Evolutionary conservation across 1,139 yeast species (phyloP).

Genomic region (Scheffersomyces stambukii): DNA sequence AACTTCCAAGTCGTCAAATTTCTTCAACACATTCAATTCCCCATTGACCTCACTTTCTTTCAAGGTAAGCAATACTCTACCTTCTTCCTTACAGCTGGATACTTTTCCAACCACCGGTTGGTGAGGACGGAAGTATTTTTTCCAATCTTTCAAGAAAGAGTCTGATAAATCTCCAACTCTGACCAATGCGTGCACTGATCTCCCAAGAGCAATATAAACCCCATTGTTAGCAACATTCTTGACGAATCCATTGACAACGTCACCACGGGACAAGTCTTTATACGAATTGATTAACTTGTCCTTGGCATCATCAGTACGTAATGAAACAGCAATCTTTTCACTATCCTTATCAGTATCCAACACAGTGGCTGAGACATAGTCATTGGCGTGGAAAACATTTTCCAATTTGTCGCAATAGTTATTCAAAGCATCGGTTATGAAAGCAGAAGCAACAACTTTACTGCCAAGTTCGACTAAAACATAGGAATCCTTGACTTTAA

Average conservation of each 20-base stretch:
- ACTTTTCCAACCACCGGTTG: constrained; percentile 79
- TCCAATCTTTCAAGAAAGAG: constrained; percentile 82
- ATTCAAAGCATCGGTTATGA: constrained; percentile 73
- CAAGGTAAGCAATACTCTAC: constrained; percentile 70
- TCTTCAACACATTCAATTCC: constrained; percentile 50
- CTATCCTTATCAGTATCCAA: constrained; percentile 51
- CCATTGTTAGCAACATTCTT: constrained; percentile 76
- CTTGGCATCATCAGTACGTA: constrained; percentile 51
- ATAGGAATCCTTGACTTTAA: constrained; percentile 57
- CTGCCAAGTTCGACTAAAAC: constrained; percentile 67
- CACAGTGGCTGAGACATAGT: constrained; percentile 60
- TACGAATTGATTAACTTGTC: constrained; percentile 50
- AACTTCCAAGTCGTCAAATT: constrained; percentile 59
- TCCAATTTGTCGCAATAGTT: constrained; percentile 58
- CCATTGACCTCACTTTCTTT: constrained; percentile 81
- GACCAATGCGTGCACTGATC: constrained; percentile 72
- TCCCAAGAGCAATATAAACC: constrained; percentile 72
- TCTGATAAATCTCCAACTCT: constrained; percentile 82
- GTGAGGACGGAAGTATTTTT: constrained; percentile 62
- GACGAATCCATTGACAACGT: constrained; percentile 73
- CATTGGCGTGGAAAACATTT: constrained; percentile 51
- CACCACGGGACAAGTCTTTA: constrained; percentile 64
- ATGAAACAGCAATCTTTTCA: constrained; percentile 59
- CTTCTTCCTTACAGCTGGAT: constrained; percentile 56
- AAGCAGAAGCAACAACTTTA: constrained; percentile 60